phyloP scores from a whole-genome alignment of 2,329 filamentous ascomycete species.

The Colletotrichum sp. region DNA sequence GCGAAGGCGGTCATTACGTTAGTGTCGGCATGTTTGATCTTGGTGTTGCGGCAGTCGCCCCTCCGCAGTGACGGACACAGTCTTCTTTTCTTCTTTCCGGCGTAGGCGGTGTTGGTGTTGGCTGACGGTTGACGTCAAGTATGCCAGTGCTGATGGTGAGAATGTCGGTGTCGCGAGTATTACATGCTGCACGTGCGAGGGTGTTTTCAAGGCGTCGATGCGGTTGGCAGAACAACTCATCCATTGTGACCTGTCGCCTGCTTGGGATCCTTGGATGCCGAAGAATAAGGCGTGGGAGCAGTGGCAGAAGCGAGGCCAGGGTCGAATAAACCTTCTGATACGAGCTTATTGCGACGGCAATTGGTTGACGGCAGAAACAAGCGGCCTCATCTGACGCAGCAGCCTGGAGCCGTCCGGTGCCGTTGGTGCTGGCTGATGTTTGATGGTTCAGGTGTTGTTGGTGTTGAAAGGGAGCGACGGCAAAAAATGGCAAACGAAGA shows the following conservation, averaged over 20 bases:
- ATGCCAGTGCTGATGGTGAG: background rate
- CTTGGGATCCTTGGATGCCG: background rate
- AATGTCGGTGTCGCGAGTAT: background rate
- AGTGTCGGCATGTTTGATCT: background rate
- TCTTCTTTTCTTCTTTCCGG: background rate
- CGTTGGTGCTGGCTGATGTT: background rate
- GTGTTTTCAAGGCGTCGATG: background rate
- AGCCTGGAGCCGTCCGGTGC: background rate
- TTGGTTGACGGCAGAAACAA: background rate
- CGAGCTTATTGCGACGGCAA: background rate
- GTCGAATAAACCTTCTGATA: background rate
- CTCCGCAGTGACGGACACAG: background rate
- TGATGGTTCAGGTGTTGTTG: background rate
- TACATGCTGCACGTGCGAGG: background rate
- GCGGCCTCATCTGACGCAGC: background rate
- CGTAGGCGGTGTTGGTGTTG: background rate
- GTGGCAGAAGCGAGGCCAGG: background rate
- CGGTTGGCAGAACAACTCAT: background rate
- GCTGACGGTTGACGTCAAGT: background rate
- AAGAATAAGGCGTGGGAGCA: background rate
- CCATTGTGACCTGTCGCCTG: slow-evolving; percentile 4
- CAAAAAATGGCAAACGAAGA: background rate
- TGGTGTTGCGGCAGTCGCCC: background rate
- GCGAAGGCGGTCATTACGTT: background rate
- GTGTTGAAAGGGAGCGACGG: background rate